These are phyloP conservation scores for Suhomyces pyralidae DNA, from an alignment of 805 yeast species.

Conservation along the genomic window DNA sequence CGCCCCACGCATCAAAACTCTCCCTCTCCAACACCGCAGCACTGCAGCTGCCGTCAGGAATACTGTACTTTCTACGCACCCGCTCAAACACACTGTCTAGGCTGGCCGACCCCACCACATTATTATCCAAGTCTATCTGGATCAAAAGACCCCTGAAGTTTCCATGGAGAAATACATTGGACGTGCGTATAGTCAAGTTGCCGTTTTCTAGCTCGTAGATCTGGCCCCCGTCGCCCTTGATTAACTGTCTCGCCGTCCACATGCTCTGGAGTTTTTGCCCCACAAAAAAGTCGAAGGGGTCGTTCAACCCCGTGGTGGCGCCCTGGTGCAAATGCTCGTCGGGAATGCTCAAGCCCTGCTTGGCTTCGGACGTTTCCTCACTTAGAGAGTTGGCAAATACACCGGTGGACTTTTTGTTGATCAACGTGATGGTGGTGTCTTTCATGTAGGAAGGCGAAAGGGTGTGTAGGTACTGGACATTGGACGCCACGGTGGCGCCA, in stretches of 20 bases:
- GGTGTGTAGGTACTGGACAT: slow-evolving; percentile 48
- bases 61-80: slow-evolving; percentile 30
- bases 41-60: slow-evolving; percentile 40
- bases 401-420: slow-evolving; percentile 40
- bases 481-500: slow-evolving; percentile 25
- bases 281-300: slow-evolving; percentile 55
- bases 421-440: slow-evolving; percentile 46
- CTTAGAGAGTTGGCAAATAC: slow-evolving; percentile 33
- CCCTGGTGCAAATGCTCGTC: slow-evolving; percentile 45
- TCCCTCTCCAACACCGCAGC: slow-evolving; percentile 26
- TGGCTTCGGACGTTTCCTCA: slow-evolving; percentile 22
- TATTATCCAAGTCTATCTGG: slow-evolving; percentile 44
- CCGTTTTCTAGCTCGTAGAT: slow-evolving; percentile 57
- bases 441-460: slow-evolving; percentile 49
- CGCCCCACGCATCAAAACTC: slow-evolving; percentile 32
- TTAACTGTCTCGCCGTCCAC: slow-evolving; percentile 67
- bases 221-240: slow-evolving; percentile 74
- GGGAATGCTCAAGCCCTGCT: slow-evolving; percentile 27
- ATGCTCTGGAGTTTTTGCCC: slow-evolving; percentile 59
- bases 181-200: slow-evolving; percentile 54
- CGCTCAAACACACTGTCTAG: slow-evolving; percentile 18
- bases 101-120: not conserved
- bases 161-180: slow-evolving; percentile 74
- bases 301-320: slow-evolving; percentile 53
- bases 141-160: slow-evolving; percentile 66